phyloP scores from a whole-genome alignment of 2,329 filamentous ascomycete species.

The Colletotrichum noveboracense region DNA sequence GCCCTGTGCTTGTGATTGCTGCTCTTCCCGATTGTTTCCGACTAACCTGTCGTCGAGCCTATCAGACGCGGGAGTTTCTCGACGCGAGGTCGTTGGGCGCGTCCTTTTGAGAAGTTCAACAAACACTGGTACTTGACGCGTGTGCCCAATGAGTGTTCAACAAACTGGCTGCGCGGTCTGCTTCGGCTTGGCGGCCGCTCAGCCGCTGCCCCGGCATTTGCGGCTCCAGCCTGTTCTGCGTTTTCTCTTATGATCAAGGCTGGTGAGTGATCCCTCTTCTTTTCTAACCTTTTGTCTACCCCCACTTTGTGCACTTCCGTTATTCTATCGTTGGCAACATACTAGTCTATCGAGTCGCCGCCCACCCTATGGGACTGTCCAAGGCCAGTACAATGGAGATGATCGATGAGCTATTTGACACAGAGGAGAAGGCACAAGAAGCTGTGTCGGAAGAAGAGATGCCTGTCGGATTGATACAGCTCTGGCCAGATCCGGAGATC shows the following conservation, averaged over 20 bases:
- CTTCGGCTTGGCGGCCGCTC: neutral
- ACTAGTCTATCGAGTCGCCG: neutral
- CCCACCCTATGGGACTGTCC: fast-evolving
- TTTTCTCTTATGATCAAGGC: neutral
- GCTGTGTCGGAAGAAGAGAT: fast-evolving
- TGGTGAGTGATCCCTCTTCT: too few relatives aligned
- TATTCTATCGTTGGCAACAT: neutral
- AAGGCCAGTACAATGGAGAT: neutral
- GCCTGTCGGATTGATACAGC: neutral
- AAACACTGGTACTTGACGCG: fast-evolving
- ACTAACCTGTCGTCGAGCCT: too few relatives aligned
- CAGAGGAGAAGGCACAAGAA: neutral
- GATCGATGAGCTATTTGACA: neutral
- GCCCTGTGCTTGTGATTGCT: too few relatives aligned
- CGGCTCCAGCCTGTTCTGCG: neutral
- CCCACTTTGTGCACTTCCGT: neutral
- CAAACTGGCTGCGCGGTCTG: neutral
- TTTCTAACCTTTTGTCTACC: too few relatives aligned
- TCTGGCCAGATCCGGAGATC: neutral
- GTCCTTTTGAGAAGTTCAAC: neutral
- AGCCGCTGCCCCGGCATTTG: neutral
- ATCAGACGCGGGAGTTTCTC: too few relatives aligned
- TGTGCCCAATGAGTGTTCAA: neutral
- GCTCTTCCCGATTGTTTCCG: too few relatives aligned
- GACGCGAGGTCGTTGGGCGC: too few relatives aligned